Conservation (phyloP, 2,329 filamentous ascomycete genomes). For the Bipolaris cookei region DNA sequence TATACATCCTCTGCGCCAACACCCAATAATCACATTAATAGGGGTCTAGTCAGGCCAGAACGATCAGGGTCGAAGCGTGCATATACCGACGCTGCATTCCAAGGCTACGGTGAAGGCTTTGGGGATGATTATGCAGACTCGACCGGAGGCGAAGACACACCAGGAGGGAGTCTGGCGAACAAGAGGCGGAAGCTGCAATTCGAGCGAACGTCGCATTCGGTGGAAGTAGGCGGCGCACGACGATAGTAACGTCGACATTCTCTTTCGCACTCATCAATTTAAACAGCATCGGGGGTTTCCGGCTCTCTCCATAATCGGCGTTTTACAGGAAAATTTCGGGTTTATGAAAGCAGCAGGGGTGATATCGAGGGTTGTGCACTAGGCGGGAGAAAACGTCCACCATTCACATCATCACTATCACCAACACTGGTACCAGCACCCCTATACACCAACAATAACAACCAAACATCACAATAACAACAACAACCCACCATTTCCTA, state of each 20-base stretch:
- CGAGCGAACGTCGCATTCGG: slow-evolving; percentile 43
- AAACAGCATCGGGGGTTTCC: slow-evolving; percentile 15
- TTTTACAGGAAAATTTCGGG: slow-evolving; percentile 15
- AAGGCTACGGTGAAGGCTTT: slow-evolving; percentile 75
- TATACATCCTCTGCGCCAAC: slow-evolving; percentile 33
- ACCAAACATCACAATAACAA: slow-evolving; percentile 1
- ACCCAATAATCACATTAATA: slow-evolving; percentile 46
- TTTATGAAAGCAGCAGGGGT: slow-evolving; percentile 15
- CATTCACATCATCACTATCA: background rate
- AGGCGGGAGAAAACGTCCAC: slow-evolving; percentile 2
- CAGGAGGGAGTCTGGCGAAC: slow-evolving; percentile 33
- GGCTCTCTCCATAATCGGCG: slow-evolving; percentile 13
- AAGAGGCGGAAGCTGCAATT: slow-evolving; percentile 47
- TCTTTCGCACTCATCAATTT: slow-evolving; percentile 17
- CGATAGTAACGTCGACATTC: slow-evolving; percentile 31
- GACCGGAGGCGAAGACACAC: slow-evolving; percentile 72
- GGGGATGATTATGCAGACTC: slow-evolving; percentile 73
- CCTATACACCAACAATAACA: background rate
- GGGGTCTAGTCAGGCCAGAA: slow-evolving; percentile 64
- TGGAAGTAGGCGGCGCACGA: slow-evolving; percentile 46
- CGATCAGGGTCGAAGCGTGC: slow-evolving; percentile 74
- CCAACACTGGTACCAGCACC: slow-evolving; percentile 4
- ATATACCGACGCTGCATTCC: slow-evolving; percentile 76
- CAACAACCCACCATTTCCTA: slow-evolving; percentile 12
- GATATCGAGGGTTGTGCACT: background rate